Evolutionary conservation across 805 yeast genomes (phyloP).

Genomic region (Lipomyces lipofer): DNA sequence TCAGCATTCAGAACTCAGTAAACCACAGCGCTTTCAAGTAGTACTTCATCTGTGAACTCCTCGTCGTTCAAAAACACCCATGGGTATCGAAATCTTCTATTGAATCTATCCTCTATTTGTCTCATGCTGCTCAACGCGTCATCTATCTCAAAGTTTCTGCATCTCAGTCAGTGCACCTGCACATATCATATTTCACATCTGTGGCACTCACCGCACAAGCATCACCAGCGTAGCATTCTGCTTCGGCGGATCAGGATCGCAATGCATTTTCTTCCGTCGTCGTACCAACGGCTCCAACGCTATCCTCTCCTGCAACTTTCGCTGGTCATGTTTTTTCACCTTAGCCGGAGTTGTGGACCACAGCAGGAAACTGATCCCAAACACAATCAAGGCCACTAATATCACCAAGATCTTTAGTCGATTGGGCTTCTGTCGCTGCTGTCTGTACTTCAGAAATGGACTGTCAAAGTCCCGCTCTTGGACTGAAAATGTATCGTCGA

Average conservation of each 20-base stretch:
- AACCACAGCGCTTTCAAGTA: neutral
- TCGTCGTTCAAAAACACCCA: slow-evolving; percentile 95
- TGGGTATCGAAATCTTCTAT: slow-evolving; percentile 75
- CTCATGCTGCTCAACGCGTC: slow-evolving; percentile 57
- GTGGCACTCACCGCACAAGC: slow-evolving; percentile 45
- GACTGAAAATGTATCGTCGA: neutral
- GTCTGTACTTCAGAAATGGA: slow-evolving; percentile 29
- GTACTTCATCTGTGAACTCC: slow-evolving; percentile 66
- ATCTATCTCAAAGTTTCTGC: slow-evolving; percentile 61
- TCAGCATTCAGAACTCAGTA: neutral
- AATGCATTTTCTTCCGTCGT: slow-evolving; percentile 23
- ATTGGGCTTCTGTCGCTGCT: slow-evolving; percentile 28
- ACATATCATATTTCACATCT: too few species aligned
- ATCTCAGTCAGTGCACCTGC: neutral
- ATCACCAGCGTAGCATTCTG: slow-evolving; percentile 66
- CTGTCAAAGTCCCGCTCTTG: slow-evolving; percentile 23
- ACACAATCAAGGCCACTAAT: slow-evolving; percentile 3
- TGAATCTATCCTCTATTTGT: slow-evolving; percentile 82
- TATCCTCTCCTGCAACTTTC: slow-evolving; percentile 20
- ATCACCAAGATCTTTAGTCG: slow-evolving; percentile 13
- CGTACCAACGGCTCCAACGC: slow-evolving; percentile 26
- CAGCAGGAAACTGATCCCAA: slow-evolving; percentile 22
- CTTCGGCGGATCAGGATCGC: slow-evolving; percentile 30
- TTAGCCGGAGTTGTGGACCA: slow-evolving; percentile 24
- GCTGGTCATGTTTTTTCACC: slow-evolving; percentile 21